These are phyloP conservation scores for Cladorrhinum sp. DNA, from an alignment of 2,329 filamentous ascomycete genomes.

Conservation along the genomic window DNA sequence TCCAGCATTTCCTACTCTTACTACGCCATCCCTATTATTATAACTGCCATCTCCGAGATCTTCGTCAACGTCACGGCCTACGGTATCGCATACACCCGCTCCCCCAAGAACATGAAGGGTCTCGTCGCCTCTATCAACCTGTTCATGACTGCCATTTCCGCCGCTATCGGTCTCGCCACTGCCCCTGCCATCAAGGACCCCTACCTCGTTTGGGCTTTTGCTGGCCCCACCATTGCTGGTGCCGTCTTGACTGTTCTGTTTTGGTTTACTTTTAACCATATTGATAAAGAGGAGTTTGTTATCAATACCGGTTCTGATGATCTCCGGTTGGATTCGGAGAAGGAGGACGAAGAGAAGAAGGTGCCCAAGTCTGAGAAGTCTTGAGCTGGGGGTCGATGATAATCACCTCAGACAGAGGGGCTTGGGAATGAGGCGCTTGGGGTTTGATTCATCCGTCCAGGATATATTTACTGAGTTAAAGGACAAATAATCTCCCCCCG, in stretches of 20 bases:
- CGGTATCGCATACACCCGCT: conserved; percentile 48
- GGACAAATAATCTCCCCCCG: no score
- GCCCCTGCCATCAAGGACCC: conserved; percentile 46
- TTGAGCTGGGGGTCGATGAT: not conserved
- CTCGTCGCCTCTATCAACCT: conserved; percentile 47
- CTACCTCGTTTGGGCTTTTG: conserved; percentile 47
- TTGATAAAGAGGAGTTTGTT: conserved; percentile 44
- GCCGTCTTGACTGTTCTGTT: conserved; percentile 41
- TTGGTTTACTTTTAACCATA: conserved; percentile 44
- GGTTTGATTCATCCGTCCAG: no score
- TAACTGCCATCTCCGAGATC: conserved; percentile 48
- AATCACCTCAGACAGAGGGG: no score
- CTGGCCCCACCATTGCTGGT: conserved; percentile 44
- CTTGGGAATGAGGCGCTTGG: not conserved
- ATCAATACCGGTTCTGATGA: conserved; percentile 32
- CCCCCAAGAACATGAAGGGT: conserved; percentile 49
- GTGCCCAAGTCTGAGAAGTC: not conserved
- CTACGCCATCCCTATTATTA: conserved; percentile 51
- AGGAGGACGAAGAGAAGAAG: not conserved
- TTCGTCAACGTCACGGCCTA: conserved; percentile 49
- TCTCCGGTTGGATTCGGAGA: not conserved
- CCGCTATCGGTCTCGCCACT: conserved; percentile 42
- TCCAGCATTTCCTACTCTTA: conserved; percentile 50
- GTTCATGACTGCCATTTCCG: conserved; percentile 44
- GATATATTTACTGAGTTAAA: no score